A percentile compares a stretch with the other conserved stretches of the same genome.
These are phyloP conservation scores for Nicotiana benthamiana DNA, from an alignment of 257 asterid genomes.

Conservation along the genomic window DNA sequence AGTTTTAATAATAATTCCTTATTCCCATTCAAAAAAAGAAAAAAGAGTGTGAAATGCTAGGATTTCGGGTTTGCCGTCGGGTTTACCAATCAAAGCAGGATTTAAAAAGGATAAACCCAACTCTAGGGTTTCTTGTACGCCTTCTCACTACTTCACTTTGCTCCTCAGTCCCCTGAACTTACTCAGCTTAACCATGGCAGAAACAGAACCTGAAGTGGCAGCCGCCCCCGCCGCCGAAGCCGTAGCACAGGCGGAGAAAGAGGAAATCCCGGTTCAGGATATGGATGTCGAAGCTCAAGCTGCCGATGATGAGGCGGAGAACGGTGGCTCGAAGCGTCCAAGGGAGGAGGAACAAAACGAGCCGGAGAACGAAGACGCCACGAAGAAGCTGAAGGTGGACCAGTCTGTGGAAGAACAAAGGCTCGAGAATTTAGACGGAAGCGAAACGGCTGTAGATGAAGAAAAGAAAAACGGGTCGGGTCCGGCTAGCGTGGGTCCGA, in stretches of 20 bases:
- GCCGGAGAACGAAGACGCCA: conserved; percentile 16
- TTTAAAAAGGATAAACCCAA: neutral
- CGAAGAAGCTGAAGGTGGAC: conserved; percentile 45
- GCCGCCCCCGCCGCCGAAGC: conserved; percentile 2
- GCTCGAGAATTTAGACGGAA: neutral
- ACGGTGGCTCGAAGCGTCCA: conserved; percentile 38
- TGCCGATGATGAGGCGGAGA: conserved; percentile 1
- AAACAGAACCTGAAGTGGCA: neutral
- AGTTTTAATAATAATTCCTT: no score
- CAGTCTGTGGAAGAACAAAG: conserved; percentile 12
- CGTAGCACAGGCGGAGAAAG: conserved; percentile 1
- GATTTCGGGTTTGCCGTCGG: no score
- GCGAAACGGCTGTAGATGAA: neutral
- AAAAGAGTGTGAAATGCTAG: no score
- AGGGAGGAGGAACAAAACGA: conserved; percentile 48
- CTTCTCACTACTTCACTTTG: neutral
- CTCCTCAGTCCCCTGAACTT: neutral
- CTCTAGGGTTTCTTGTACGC: neutral
- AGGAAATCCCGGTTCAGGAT: conserved; percentile 7
- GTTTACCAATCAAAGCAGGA: neutral
- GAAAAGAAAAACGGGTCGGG: conserved; percentile 12
- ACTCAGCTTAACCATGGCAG: neutral
- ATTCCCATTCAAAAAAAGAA: no score
- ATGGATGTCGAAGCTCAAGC: conserved; percentile 33
- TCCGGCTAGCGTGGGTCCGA: conserved; percentile 48